Evolutionary conservation across 345 rosid species (phyloP), one percentile per base, ranked within the genome.

Genomic region (Aethionema arabicum): DNA sequence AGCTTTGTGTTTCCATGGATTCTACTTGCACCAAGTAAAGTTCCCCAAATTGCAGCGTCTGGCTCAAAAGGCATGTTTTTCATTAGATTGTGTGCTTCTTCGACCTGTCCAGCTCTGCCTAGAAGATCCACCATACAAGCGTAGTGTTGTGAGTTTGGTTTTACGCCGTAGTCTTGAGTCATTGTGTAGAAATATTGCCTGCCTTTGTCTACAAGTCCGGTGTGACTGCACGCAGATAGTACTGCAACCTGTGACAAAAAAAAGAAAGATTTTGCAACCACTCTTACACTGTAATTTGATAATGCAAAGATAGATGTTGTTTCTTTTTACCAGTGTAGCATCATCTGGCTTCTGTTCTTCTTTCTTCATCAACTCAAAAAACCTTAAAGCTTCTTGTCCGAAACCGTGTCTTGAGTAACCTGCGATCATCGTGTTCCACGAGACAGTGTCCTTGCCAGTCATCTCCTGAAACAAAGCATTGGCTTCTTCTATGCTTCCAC

Each of bases 11-110:
- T 72, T 44, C 83, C 78, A 59, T 82, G 81, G 44, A 76, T 67
- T 69, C 79, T 69, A 78, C 86, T 76, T 61, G 86, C 86, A 56
- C 79, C 86, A 11, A 82, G 83, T 46, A 82, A 74, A 69, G 86
- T 81, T 38, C 86, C 86, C 86, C 83, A 82, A 35, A 80, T 74
- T 64, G 86, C 74, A 27, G 83, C 86, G 65, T 79, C 86, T 66
- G 86, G 79, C 53, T 72, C 52, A 44, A 76, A 76, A 32, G 86
- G 83, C 81, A 82, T 82, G 54, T 57, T 68, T 52, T 57, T 72
- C 54, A 82, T 72, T 35, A 82, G 64, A 62, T 66, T 72, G 32
- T 66, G 70, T 27, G 83, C 83, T 65, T 82, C 86, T 29, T 76
- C 76, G 41, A 82, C 70, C 30, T 63, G 55, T 6, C 86, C 86